Evolutionary conservation across 805 yeast species (phyloP).

Genomic region (Tetrapisispora nanseiensis): DNA sequence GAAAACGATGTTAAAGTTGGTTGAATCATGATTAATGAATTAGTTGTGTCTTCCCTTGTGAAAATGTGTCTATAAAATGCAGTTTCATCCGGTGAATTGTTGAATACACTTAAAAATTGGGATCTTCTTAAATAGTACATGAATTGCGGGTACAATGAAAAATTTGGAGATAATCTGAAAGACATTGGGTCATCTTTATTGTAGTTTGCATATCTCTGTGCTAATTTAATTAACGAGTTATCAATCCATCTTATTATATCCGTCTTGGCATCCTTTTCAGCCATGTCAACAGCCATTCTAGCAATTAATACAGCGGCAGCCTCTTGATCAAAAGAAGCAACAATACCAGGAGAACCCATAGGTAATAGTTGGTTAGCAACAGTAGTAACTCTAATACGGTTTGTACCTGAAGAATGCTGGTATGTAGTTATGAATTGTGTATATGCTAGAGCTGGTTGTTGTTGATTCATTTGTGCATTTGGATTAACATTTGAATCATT

Average conservation of each 20-base stretch:
- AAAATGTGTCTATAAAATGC: slow-evolving; percentile 92
- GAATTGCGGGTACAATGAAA: slow-evolving; percentile 88
- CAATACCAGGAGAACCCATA: slow-evolving; percentile 45
- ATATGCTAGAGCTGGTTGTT: slow-evolving; percentile 28
- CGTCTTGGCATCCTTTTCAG: slow-evolving; percentile 77
- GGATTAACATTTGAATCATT: slow-evolving; percentile 9
- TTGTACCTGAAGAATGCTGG: slow-evolving; percentile 91
- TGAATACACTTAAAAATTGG: slow-evolving; percentile 90
- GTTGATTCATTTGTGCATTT: slow-evolving; percentile 19
- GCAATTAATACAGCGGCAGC: slow-evolving; percentile 95
- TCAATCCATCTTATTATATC: slow-evolving; percentile 94
- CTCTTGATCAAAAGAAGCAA: slow-evolving; percentile 87
- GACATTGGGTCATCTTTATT: slow-evolving; percentile 75
- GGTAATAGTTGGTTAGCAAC: slow-evolving; percentile 45
- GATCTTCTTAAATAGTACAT: slow-evolving; percentile 93
- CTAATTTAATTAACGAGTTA: slow-evolving; percentile 76
- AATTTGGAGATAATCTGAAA: slow-evolving; percentile 74
- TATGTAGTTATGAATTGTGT: slow-evolving; percentile 86
- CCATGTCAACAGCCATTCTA: slow-evolving; percentile 78
- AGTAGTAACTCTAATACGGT: slow-evolving; percentile 84
- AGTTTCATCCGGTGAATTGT: slow-evolving; percentile 97
- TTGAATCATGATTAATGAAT: slow-evolving; percentile 93
- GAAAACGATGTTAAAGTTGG: slow-evolving; percentile 87
- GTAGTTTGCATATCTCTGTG: slow-evolving; percentile 90
- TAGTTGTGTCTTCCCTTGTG: slow-evolving; percentile 83